Percentiles rank a stretch among this genome's conserved stretches.
These are phyloP conservation scores for Apiospora kogelbergensis DNA, from an alignment of 2,329 filamentous ascomycete genomes.

Conservation along the genomic window DNA sequence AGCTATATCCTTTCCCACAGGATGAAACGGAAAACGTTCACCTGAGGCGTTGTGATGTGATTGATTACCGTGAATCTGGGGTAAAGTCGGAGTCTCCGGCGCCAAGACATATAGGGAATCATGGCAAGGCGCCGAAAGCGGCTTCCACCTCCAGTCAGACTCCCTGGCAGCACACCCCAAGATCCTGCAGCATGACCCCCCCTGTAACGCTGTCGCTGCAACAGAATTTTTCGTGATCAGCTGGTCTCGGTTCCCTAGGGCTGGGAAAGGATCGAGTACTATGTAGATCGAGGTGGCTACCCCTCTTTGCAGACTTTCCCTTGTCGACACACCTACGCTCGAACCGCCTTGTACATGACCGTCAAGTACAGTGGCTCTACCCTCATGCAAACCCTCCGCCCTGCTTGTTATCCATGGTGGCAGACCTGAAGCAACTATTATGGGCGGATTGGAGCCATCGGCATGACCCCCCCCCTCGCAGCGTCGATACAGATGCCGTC, in stretches of 20 bases:
- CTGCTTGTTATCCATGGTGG: neutral
- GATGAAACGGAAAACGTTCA: neutral
- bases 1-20: neutral
- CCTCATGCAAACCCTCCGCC: neutral
- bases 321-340: neutral
- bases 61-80: neutral
- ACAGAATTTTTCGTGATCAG: neutral
- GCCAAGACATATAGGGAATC: neutral
- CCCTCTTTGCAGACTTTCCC: neutral
- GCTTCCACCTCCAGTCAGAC: constrained; percentile 1
- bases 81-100: constrained; percentile 2
- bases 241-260: neutral
- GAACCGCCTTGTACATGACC: neutral
- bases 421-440: neutral
- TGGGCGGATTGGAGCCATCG: neutral
- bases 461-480: neutral
- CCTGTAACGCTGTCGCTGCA: neutral
- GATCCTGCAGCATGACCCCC: neutral
- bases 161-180: neutral
- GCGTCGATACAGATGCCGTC: neutral
- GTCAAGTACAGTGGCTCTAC: neutral
- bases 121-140: neutral
- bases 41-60: neutral
- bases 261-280: neutral
- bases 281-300: neutral